phyloP scores from a whole-genome alignment of 2,329 filamentous ascomycete genomes.

The Bipolaris sorokiniana region DNA sequence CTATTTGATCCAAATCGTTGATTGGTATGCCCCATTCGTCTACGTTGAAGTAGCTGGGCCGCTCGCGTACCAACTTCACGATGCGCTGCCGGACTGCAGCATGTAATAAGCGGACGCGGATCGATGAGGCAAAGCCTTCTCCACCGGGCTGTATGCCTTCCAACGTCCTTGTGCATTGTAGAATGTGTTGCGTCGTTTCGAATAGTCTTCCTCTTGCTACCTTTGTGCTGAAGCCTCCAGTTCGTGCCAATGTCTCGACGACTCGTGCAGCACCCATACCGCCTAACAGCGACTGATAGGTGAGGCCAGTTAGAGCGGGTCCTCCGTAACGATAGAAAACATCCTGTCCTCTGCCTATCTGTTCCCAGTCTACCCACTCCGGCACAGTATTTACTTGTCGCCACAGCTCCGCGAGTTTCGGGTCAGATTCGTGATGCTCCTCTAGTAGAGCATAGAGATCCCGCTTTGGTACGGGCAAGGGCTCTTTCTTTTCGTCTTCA shows the following conservation, averaged over 20 bases:
- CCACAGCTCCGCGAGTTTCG: constrained; percentile 67
- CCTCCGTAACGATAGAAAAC: constrained; percentile 79
- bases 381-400: constrained; percentile 69
- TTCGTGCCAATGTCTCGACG: constrained; percentile 74
- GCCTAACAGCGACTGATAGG: constrained; percentile 70
- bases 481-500: constrained; percentile 40
- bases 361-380: constrained; percentile 78
- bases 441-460: constrained; percentile 70
- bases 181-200: constrained; percentile 77
- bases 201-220: constrained; percentile 70
- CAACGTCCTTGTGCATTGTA: constrained; percentile 71
- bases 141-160: constrained; percentile 72
- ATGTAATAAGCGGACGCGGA: constrained; percentile 73
- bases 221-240: constrained; percentile 73
- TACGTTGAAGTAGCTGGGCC: constrained; percentile 68
- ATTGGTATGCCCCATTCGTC: constrained; percentile 68
- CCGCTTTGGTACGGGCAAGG: constrained; percentile 49
- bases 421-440: constrained; percentile 63
- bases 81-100: constrained; percentile 71
- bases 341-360: constrained; percentile 75
- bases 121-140: constrained; percentile 66
- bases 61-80: constrained; percentile 61
- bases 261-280: constrained; percentile 76
- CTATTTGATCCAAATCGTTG: constrained; percentile 77
- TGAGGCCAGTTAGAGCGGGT: constrained; percentile 67